Evolutionary conservation across 2,329 filamentous ascomycete genomes (phyloP), one percentile per base, ranked within the genome.

Genomic region (Aspergillus tamarii): DNA sequence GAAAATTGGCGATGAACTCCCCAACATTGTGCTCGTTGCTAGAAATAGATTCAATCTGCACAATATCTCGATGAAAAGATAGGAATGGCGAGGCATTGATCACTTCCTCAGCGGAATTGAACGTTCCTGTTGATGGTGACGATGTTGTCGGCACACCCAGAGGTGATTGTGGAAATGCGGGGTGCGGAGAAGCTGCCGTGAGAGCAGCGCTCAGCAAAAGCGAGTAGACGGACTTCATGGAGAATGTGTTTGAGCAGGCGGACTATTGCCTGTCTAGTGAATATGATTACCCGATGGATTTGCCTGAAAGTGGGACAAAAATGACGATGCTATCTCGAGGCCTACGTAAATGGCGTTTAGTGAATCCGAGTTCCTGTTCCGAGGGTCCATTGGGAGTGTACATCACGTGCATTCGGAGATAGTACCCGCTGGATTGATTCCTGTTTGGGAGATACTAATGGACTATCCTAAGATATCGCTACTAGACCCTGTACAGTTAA

Each of bases 11-110:
- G 6, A 97, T 84, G 78, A 89, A 93, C 55, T 85, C 74, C 50
- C 89, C 92, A 9, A 93, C 88, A 0, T 84, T 79, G 48, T 86
- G 80, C 76, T 97, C 93, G 66, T 89, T 84, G 53, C 86, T 87
- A 3, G 86, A 88, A 66, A 93, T 85, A 0, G 92, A 96, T 57
- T 90, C 84, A 52, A 90, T 90, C 63, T 90, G 83, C 34, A 94
- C 84, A n/a, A 97, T 87, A 19, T 87, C 85, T 59, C 89, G 87
- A 80, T 96, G 93, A 14, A 96, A 84, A 21, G 84, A 84, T 50
- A 96, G 84, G 0, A 97, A 84, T 3, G 79, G 77, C 1, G 80
- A 82, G 23, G 67, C 68, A n/a, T 74, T 71, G 56, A 83, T 80
- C 45, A 81, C 72, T 46, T 77, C 67, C 6, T 78, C 73, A 11